Conservation (phyloP, 2,329 filamentous ascomycete species). For the Geosmithia flava region DNA sequence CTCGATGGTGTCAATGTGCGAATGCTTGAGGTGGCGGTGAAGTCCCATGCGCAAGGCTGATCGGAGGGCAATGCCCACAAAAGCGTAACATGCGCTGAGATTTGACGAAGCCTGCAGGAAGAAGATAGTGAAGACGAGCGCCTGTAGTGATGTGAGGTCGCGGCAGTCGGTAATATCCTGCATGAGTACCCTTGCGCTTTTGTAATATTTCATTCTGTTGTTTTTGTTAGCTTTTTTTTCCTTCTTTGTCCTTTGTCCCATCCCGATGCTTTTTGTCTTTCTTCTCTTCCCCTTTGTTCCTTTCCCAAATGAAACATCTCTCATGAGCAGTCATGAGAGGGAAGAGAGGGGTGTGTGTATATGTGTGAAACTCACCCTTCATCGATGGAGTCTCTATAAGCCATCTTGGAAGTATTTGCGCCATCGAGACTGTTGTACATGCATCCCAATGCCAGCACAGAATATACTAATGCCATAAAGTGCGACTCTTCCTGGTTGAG, state of each 20-base stretch:
- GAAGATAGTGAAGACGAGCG: constrained; percentile 66
- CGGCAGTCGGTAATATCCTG: constrained; percentile 57
- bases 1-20: constrained; percentile 49
- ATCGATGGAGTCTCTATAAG: constrained; percentile 38
- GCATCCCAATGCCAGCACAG: constrained; percentile 59
- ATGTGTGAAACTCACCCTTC: constrained; percentile 35
- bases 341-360: not conserved
- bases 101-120: constrained; percentile 73
- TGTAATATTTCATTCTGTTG: constrained; percentile 61
- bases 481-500: constrained; percentile 52
- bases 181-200: constrained; percentile 51
- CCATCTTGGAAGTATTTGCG: constrained; percentile 29
- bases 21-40: constrained; percentile 58
- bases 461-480: constrained; percentile 60
- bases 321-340: not conserved
- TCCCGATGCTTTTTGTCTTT: too few species aligned
- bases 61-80: constrained; percentile 65
- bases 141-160: constrained; percentile 62
- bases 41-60: constrained; percentile 67
- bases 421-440: constrained; percentile 53
- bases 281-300: too few species aligned
- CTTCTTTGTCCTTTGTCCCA: not conserved
- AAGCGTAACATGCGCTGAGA: constrained; percentile 68
- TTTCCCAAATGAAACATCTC: too few species aligned
- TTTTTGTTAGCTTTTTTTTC: not conserved